Percentiles rank a stretch among this genome's conserved stretches.
phyloP scores from a whole-genome alignment of 2,329 filamentous ascomycete species.

The Aciculosporium take region DNA sequence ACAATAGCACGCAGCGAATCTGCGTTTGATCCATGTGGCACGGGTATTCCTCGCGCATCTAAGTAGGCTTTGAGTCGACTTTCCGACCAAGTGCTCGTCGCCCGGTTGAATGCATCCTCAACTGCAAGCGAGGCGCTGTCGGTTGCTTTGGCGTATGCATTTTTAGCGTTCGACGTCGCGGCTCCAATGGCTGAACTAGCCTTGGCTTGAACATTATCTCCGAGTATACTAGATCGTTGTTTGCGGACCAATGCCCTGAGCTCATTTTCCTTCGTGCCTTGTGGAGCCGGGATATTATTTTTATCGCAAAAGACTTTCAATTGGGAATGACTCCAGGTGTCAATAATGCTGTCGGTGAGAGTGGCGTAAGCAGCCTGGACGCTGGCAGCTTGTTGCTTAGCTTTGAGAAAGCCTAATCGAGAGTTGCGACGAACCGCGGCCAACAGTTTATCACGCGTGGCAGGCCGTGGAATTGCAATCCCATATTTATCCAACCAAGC shows the following conservation, averaged over 20 bases:
- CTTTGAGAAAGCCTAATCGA: slow-evolving; percentile 57
- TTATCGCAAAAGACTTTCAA: slow-evolving; percentile 90
- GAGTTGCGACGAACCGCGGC: slow-evolving; percentile 84
- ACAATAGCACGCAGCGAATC: slow-evolving; percentile 63
- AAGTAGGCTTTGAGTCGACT: slow-evolving; percentile 66
- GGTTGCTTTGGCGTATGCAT: slow-evolving; percentile 64
- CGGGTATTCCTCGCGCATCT: slow-evolving; percentile 60
- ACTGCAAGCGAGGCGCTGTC: slow-evolving; percentile 47
- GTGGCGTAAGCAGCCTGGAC: slow-evolving; percentile 57
- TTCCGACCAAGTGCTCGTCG: slow-evolving; percentile 53
- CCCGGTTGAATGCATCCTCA: slow-evolving; percentile 53
- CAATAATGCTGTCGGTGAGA: slow-evolving; percentile 70
- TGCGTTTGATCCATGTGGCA: slow-evolving; percentile 55
- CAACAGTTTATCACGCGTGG: slow-evolving; percentile 73
- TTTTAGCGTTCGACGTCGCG: slow-evolving; percentile 60
- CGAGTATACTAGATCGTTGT: slow-evolving; percentile 59
- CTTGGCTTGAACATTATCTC: slow-evolving; percentile 45
- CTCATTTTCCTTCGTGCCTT: slow-evolving; percentile 83
- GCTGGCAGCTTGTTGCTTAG: slow-evolving; percentile 45
- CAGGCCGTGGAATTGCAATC: slow-evolving; percentile 71
- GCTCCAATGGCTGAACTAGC: slow-evolving; percentile 51
- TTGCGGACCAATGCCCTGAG: slow-evolving; percentile 80
- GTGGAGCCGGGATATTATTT: slow-evolving; percentile 73
- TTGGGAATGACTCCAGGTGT: slow-evolving; percentile 77
- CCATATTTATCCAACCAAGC: slow-evolving; percentile 84